Base-by-base conservation (phyloP, 2,329 filamentous ascomycete species). In the Colletotrichum phormii region DNA sequence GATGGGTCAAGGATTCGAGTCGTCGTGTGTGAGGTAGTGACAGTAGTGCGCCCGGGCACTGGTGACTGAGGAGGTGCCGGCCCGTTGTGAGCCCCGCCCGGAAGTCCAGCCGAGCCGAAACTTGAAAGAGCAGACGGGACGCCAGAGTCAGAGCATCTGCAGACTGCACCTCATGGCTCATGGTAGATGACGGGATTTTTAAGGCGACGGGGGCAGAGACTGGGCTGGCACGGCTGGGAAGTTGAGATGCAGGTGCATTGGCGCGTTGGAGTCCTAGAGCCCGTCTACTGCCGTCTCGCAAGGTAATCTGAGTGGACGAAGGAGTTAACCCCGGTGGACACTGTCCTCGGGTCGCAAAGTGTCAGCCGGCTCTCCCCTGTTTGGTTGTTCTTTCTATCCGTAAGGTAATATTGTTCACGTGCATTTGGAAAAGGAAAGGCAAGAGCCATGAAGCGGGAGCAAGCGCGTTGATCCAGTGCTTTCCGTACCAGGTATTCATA, bases 61-160 rank as follows among this genome's bases (percentile, higher is more conserved):
- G 26, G 26, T 29, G 26, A 29, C 26, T 29, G 26, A 29, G 26
- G 26, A 29, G 51, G 53, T 68, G 64, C 58, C 49, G 64, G 58
- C 35, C 42, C 54, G 33, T 55, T 22, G 26, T 51, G 60, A 42
- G 54, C 69, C 46, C 66, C 66, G 60, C 59, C 35, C 70, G 70
- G 60, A 70, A 65, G 33, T n/a, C 60, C 66, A 72, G 60, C 70
- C 70, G 70, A 70, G 60, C 70, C 66, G 66, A 72, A 64, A 42
- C 15, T 18, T 18, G 37, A 18, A 18, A 42, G 37, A 42, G 24
- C 54, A 51, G 18, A 31, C 29, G 15, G 53, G 46, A 37, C n/a
- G 61, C 61, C 31, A 35, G 46, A 53, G 46, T 33, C 61, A 64
- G 67, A 26, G 67, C 67, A 33, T 31, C 42, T 64, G 46, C 61